phyloP scores from a whole-genome alignment of 176 grass and related monocot species.

The Phoenix dactylifera region DNA sequence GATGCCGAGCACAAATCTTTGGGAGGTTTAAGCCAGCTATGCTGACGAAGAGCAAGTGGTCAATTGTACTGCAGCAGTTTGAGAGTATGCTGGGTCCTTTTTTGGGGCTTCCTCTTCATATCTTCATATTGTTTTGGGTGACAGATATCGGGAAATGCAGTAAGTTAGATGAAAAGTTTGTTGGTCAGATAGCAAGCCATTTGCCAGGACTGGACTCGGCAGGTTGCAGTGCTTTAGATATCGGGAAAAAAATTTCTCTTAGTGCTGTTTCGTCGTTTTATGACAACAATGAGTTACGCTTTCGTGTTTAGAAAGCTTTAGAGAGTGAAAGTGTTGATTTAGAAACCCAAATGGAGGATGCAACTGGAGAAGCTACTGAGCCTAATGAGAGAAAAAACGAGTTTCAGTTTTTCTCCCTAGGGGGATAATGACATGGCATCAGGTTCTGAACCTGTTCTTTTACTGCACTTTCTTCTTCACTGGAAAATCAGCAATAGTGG shows the following conservation, averaged over 20 bases:
- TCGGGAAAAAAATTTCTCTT: conserved; percentile 49
- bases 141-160: conserved; percentile 59
- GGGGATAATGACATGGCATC: conserved; percentile 38
- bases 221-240: conserved; percentile 52
- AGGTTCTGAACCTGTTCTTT: conserved; percentile 57
- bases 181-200: conserved; percentile 27
- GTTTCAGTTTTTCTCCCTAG: conserved; percentile 22
- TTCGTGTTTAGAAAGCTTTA: conserved; percentile 54
- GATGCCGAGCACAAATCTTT: conserved; percentile 32
- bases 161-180: conserved; percentile 31
- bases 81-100: conserved; percentile 43
- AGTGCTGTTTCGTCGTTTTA: conserved; percentile 58
- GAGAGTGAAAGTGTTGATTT: conserved; percentile 61
- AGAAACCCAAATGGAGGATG: conserved; percentile 23
- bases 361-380: conserved; percentile 1
- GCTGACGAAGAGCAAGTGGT: conserved; percentile 49
- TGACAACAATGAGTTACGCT: conserved; percentile 39
- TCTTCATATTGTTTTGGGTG: conserved; percentile 61
- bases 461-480: conserved; percentile 72
- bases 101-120: conserved; percentile 53
- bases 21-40: conserved; percentile 46
- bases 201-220: conserved; percentile 50
- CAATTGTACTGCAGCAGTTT: conserved; percentile 51
- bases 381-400: conserved; percentile 17
- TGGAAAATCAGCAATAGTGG: conserved; percentile 7